Evolutionary conservation across 441 rosid species (phyloP).

Genomic region (Erodium moschatum): DNA sequence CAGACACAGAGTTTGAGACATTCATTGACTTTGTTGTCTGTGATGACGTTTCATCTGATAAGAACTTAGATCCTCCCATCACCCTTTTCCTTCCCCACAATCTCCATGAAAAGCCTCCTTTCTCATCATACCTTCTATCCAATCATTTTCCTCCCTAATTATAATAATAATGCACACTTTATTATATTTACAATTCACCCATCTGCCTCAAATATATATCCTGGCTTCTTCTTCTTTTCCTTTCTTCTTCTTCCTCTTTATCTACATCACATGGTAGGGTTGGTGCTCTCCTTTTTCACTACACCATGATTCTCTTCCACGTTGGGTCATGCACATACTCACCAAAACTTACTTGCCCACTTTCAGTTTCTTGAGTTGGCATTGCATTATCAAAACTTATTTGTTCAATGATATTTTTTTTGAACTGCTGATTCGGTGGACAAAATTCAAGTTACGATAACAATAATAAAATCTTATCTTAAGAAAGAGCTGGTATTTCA

Average conservation of each 20-base stretch:
- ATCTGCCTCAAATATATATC: neutral
- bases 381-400: too few species aligned
- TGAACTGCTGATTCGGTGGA: too few species aligned
- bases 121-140: slow-evolving; percentile 7
- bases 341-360: neutral
- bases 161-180: neutral
- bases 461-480: too few species aligned
- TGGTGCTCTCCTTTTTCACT: slow-evolving; percentile 3
- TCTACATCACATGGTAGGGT: slow-evolving; percentile 10
- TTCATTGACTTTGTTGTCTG: slow-evolving; percentile 2
- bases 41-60: slow-evolving; percentile 4
- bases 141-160: neutral
- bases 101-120: slow-evolving; percentile 13
- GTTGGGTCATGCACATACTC: slow-evolving; percentile 8
- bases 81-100: slow-evolving; percentile 1
- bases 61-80: too few species aligned
- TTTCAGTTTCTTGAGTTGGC: neutral
- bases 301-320: neutral
- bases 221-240: neutral
- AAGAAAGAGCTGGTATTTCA: neutral
- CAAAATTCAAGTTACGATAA: too few species aligned
- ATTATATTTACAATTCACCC: neutral
- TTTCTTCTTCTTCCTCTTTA: neutral
- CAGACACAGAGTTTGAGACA: slow-evolving; percentile 6
- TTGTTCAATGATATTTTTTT: too few species aligned